phyloP scores from a whole-genome alignment of 2,329 filamentous ascomycete genomes.

The Trichoderma polysporum region DNA sequence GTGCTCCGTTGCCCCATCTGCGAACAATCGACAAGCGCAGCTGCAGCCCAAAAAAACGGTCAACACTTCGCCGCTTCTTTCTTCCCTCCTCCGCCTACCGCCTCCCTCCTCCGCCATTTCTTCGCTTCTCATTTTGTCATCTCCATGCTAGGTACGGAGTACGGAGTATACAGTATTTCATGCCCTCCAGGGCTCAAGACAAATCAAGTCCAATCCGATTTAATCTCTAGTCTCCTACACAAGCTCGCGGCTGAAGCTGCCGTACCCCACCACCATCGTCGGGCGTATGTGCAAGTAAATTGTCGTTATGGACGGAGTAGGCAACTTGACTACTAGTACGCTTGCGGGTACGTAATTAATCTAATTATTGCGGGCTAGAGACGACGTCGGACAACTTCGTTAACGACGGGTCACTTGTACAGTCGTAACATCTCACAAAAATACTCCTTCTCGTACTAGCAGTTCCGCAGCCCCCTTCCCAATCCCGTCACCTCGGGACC shows the following conservation, averaged over 20 bases:
- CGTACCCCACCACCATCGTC: not conserved
- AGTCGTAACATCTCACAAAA: not conserved
- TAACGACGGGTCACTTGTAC: no score
- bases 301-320: not conserved
- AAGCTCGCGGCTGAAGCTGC: conserved; percentile 1
- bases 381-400: not conserved
- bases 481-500: conserved; percentile 3
- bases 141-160: no score
- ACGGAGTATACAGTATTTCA: no score
- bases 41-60: not conserved
- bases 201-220: not conserved
- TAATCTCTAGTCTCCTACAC: not conserved
- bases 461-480: not conserved
- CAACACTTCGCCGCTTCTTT: not conserved
- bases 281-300: no score
- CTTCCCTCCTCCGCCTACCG: not conserved
- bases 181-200: no score
- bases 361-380: not conserved
- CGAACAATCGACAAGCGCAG: not conserved
- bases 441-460: not conserved
- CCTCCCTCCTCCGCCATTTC: not conserved
- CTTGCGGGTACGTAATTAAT: not conserved
- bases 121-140: not conserved
- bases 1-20: conserved; percentile 2
- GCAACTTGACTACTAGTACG: no score